These are phyloP conservation scores for Drechslerella coelobrocha DNA, from an alignment of 2,329 filamentous ascomycete species.

Conservation along the genomic window DNA sequence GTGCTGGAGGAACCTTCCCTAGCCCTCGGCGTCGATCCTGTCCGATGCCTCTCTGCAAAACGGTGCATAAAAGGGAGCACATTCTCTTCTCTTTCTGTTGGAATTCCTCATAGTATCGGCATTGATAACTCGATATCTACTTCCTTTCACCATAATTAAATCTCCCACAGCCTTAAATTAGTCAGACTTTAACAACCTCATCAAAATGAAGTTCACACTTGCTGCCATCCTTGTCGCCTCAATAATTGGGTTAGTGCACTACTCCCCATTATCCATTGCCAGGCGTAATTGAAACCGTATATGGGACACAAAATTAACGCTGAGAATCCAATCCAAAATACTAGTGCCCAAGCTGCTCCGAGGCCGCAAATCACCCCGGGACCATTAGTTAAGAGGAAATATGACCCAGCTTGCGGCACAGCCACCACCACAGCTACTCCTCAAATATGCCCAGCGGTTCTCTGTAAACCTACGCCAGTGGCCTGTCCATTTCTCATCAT, in stretches of 20 bases:
- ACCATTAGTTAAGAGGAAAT: conserved; percentile 7
- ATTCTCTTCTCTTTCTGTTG: conserved; percentile 3
- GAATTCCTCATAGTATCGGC: no score
- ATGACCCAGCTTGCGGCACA: conserved; percentile 13
- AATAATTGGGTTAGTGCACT: conserved; percentile 20
- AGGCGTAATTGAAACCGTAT: no score
- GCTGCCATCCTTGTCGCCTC: conserved; percentile 26
- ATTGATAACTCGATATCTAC: no score
- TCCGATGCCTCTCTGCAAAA: background rate
- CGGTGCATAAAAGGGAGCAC: conserved; percentile 28
- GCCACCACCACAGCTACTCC: conserved; percentile 19
- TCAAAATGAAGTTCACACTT: conserved; percentile 50
- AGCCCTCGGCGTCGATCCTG: conserved; percentile 17
- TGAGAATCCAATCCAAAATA: background rate
- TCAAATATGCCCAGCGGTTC: conserved; percentile 18
- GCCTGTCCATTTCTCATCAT: conserved; percentile 27
- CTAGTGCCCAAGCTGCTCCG: conserved; percentile 43
- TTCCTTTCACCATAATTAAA: no score
- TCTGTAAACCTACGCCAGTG: conserved; percentile 15
- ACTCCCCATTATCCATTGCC: background rate
- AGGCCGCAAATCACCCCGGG: conserved; percentile 31
- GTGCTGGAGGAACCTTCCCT: conserved; percentile 18
- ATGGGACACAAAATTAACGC: no score
- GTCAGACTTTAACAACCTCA: background rate
- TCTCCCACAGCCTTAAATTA: no score